phyloP scores from a whole-genome alignment of 2,329 filamentous ascomycete species.

The Rhynchosporium secalis region DNA sequence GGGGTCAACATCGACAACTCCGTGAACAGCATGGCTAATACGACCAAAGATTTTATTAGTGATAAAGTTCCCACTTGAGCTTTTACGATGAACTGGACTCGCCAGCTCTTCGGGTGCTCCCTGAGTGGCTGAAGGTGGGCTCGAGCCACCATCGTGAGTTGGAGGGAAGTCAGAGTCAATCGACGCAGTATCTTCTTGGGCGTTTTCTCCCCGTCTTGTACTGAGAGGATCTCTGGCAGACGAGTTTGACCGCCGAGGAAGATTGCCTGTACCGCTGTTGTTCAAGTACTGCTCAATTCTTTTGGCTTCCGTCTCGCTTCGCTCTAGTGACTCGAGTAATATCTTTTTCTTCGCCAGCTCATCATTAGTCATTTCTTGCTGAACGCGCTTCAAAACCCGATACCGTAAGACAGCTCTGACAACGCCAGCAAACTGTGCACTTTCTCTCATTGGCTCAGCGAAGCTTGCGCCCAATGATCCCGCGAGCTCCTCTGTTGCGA shows the following conservation, averaged over 20 bases:
- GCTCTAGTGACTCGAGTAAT: slow-evolving; percentile 84
- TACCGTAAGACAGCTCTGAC: slow-evolving; percentile 88
- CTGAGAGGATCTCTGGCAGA: slow-evolving; percentile 54
- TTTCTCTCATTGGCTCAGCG: slow-evolving; percentile 96
- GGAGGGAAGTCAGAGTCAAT: slow-evolving; percentile 96
- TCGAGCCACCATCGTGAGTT: slow-evolving; percentile 72
- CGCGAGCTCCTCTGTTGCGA: slow-evolving; percentile 90
- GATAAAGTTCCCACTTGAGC: slow-evolving; percentile 83
- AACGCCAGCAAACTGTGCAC: slow-evolving; percentile 93
- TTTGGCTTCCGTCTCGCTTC: slow-evolving; percentile 87
- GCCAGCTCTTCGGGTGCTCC: slow-evolving; percentile 58
- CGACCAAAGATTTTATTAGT: slow-evolving; percentile 93
- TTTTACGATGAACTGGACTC: slow-evolving; percentile 69
- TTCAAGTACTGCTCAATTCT: slow-evolving; percentile 92
- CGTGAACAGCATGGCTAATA: slow-evolving; percentile 92
- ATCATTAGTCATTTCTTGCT: slow-evolving; percentile 95
- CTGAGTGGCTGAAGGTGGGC: slow-evolving; percentile 73
- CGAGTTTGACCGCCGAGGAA: slow-evolving; percentile 67
- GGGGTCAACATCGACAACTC: slow-evolving; percentile 93
- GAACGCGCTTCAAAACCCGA: slow-evolving; percentile 87
- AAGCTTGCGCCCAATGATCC: slow-evolving; percentile 88
- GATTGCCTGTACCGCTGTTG: slow-evolving; percentile 61
- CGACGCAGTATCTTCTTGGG: slow-evolving; percentile 77
- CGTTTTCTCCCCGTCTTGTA: slow-evolving; percentile 49
- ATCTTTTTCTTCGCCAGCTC: slow-evolving; percentile 84